phyloP scores from a whole-genome alignment of 2,329 filamentous ascomycete genomes.

The Pseudogymnoascus sp. region DNA sequence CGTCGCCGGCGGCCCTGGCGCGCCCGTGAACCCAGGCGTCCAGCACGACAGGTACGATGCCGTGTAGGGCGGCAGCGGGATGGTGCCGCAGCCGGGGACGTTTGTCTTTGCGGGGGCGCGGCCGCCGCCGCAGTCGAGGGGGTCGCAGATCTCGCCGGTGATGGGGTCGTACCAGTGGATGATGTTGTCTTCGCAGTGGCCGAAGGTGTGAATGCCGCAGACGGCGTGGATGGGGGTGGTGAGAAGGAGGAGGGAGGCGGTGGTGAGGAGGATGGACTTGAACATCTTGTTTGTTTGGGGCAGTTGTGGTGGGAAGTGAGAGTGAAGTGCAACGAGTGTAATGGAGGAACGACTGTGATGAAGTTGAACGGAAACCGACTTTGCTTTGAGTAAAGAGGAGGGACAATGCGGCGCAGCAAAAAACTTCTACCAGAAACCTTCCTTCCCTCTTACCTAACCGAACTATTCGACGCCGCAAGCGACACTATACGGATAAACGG shows the following conservation, averaged over 20 bases:
- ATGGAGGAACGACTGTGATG: not conserved
- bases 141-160: constrained; percentile 19
- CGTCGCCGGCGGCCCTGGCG: not conserved
- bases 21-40: not conserved
- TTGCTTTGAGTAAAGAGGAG: not conserved
- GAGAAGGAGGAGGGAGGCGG: not conserved
- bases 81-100: constrained; percentile 3
- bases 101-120: not conserved
- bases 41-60: not conserved
- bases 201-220: constrained; percentile 2
- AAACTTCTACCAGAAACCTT: not conserved
- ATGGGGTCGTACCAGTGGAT: constrained; percentile 17
- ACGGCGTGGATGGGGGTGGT: not conserved
- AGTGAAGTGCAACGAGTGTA: not conserved
- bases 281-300: not conserved
- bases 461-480: not conserved
- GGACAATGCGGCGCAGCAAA: not conserved
- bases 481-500: not conserved
- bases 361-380: not conserved
- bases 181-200: constrained; percentile 12
- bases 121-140: constrained; percentile 19
- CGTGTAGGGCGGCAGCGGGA: not conserved
- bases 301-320: not conserved
- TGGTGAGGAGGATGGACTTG: constrained; percentile 4
- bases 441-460: not conserved